Evolutionary conservation across 805 yeast genomes (phyloP), one percentile per base, ranked within the genome.

Genomic region (Metschnikowia colocasiae): DNA sequence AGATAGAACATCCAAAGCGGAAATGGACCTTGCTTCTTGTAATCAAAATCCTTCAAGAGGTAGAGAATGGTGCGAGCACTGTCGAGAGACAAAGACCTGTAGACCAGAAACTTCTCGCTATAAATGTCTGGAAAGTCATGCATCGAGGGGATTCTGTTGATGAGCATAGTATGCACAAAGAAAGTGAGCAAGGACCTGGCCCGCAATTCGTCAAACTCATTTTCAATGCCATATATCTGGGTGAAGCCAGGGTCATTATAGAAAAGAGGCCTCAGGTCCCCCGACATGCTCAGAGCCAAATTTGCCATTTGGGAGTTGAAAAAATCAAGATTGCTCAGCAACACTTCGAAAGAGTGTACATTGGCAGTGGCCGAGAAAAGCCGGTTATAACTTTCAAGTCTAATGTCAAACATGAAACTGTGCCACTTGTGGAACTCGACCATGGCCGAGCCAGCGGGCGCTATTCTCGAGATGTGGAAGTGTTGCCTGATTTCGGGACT

Each of bases 41-140:
- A 48, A 27, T 57, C 60, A 18, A 66, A 27, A 33, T 53, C 59
- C 13, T 47, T 52, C 6, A 59, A 57, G 16, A 65, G 47, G 31
- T 54, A 51, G 30, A 71, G 46, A 8, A 71, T 61, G 0, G 74
- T 71, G 36, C 75, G 53, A 1, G 75, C 69, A 27, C 73, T 59
- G 36, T 67, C 59, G 32, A 67, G 50, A 3, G 68, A 61, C 27
- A 67, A 36, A 39, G 61, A 56, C 34, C 68, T 46, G 52, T 66
- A 68, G 26, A 51, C 50, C 15, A 52, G 48, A 31, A 40, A 47
- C 20, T 51, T 51, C 12, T 52, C 35, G 6, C 48, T 49, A 37
- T 53, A 57, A 3, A 50, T 55, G 12, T 58, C 61, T 12, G 50
- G 42, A 10, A 40, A 46, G 6, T 32, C 39, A n/a, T 61, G 46